Conservation (phyloP, 768 basidiomycete genomes). For the Pilatotrama ljubarskyi region DNA sequence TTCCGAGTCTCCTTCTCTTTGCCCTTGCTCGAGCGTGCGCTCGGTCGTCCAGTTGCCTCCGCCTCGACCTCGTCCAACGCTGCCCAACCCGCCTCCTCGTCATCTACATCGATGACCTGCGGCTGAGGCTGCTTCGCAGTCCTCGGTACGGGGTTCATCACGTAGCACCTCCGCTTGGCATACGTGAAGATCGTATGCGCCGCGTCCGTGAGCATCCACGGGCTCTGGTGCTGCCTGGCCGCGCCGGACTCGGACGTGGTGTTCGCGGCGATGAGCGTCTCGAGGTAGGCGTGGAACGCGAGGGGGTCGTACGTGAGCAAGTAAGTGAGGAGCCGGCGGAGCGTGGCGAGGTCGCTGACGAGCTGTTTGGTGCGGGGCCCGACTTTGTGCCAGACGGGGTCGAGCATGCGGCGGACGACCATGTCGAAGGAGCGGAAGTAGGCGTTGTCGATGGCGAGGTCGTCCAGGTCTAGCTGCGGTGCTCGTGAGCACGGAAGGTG, state of each 20-base stretch:
- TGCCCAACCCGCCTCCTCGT: slow-evolving; percentile 76
- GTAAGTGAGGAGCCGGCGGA: slow-evolving; percentile 80
- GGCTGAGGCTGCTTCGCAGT: slow-evolving; percentile 28
- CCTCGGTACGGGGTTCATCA: slow-evolving; percentile 38
- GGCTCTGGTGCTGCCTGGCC: slow-evolving; percentile 67
- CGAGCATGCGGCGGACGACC: slow-evolving; percentile 84
- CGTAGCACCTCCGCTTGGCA: slow-evolving; percentile 82
- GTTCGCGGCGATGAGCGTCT: slow-evolving; percentile 76
- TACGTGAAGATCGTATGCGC: slow-evolving; percentile 83
- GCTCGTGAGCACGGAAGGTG: not conserved
- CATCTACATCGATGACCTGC: slow-evolving; percentile 37
- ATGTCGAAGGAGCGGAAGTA: slow-evolving; percentile 93
- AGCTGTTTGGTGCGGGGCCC: slow-evolving; percentile 90
- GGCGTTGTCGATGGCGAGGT: slow-evolving; percentile 88
- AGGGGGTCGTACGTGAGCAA: slow-evolving; percentile 89
- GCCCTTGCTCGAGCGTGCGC: not conserved
- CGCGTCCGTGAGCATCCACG: slow-evolving; percentile 91
- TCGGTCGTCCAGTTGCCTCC: slow-evolving; percentile 5
- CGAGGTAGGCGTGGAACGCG: slow-evolving; percentile 88
- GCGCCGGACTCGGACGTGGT: slow-evolving; percentile 50
- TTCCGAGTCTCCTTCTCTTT: slow-evolving; percentile 22
- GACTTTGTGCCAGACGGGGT: slow-evolving; percentile 96
- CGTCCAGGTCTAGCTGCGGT: slow-evolving; percentile 88
- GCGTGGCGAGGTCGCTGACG: slow-evolving; percentile 81
- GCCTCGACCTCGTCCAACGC: slow-evolving; percentile 64